Conservation (phyloP, 768 basidiomycete genomes). For the Tylopilus plumbeoviolaceoides region DNA sequence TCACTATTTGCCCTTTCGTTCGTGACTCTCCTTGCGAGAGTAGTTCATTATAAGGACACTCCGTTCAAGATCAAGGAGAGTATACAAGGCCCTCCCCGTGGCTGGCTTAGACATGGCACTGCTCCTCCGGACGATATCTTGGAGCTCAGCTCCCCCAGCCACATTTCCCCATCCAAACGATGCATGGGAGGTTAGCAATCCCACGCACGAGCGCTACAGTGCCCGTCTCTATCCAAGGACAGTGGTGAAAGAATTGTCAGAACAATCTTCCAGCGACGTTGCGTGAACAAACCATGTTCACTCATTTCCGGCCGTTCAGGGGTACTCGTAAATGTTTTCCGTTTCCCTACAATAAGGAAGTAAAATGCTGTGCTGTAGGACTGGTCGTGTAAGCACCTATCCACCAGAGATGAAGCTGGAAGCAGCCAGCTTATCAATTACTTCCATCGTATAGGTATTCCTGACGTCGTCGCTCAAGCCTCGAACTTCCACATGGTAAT, state of each 20-base stretch:
- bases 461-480: slow-evolving; percentile 65
- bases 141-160: slow-evolving; percentile 51
- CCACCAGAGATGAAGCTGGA: too few species aligned
- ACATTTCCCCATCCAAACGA: slow-evolving; percentile 43
- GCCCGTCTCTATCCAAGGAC: too few species aligned
- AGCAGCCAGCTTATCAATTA: too few species aligned
- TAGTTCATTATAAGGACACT: slow-evolving; percentile 6
- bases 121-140: slow-evolving; percentile 46
- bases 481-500: slow-evolving; percentile 46
- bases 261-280: slow-evolving; percentile 61
- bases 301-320: slow-evolving; percentile 40
- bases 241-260: slow-evolving; percentile 56
- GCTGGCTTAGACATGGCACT: slow-evolving; percentile 43
- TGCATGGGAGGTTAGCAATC: slow-evolving; percentile 56
- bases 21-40: slow-evolving; percentile 8
- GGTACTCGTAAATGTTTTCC: too few species aligned
- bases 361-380: slow-evolving; percentile 27
- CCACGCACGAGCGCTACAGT: slow-evolving; percentile 50
- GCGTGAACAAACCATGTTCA: slow-evolving; percentile 59
- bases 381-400: slow-evolving; percentile 45
- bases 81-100: slow-evolving; percentile 39
- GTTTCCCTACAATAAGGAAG: too few species aligned
- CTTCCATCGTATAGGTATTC: slow-evolving; percentile 36
- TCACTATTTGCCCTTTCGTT: slow-evolving; percentile 15
- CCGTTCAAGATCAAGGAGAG: slow-evolving; percentile 45